Evolutionary conservation across 2,329 filamentous ascomycete genomes (phyloP), one percentile per base, ranked within the genome.

Genomic region (Aspergillus cejpii): DNA sequence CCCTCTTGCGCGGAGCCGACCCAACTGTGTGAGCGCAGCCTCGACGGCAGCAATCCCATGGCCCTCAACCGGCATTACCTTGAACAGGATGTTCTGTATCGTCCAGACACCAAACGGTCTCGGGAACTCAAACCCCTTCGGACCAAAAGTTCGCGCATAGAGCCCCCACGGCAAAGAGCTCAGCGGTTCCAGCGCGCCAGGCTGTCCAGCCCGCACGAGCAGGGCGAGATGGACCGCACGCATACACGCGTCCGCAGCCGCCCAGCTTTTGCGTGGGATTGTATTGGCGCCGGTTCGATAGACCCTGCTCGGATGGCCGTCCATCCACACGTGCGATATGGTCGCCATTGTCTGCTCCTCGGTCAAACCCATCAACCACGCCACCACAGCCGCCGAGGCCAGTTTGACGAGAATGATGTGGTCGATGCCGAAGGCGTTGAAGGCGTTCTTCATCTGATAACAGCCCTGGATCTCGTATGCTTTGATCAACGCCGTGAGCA

Each of bases 381-480:
- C 58, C 3, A 67, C 58, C 8, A 68, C 59, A 3, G 68, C 66
- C 1, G 66, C 62, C 0, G 67, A 66, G 10, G 67, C 68, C 7
- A 73, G 43, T 43, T 70, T 70, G 28, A 71, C 68, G 5, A 72
- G 60, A 5, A 73, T 62, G 0, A 61, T 58, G 47, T 72, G 68
- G 47, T 73, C 70, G 1, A 72, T 51, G 1, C 70, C 70, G n/a
- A 57, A 45, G 1, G 44, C 39, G 45, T 72, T 71, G 50, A 70
- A 71, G 4, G 65, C 50, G 28, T 70, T 70, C 1, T 42, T 21
- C 17, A 61, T 51, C 28, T 67, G 65, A 27, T 68, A 61, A 40
- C 51, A 55, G 14, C 69, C 69, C 43, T 72, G 69, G 43, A 72
- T 67, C 48, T 71, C 69, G 42, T 71, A 70, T 1, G 68, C 62